These are phyloP conservation scores for Metschnikowia chrysomelidarum DNA, from an alignment of 805 yeast genomes.

Conservation along the genomic window DNA sequence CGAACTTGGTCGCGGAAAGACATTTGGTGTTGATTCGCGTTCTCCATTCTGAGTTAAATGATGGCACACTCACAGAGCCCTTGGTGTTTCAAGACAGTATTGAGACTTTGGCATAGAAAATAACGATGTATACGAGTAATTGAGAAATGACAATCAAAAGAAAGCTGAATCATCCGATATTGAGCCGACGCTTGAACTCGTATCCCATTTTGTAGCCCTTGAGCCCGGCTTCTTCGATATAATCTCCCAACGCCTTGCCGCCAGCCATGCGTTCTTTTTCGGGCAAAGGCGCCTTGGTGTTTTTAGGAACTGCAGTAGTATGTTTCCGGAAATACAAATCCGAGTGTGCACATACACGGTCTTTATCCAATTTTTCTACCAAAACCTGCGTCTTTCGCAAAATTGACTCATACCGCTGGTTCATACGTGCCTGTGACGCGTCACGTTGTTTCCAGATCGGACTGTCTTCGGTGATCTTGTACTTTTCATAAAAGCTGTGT, in stretches of 20 bases:
- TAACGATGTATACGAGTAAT: too few relatives aligned
- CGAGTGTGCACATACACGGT: slow-evolving; percentile 32
- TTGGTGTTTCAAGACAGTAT: too few relatives aligned
- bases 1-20: too few relatives aligned
- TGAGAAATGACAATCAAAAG: background rate
- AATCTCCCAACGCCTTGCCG: slow-evolving; percentile 33
- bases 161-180: slow-evolving; percentile 8
- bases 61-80: too few relatives aligned
- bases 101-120: too few relatives aligned
- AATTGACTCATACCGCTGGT: slow-evolving; percentile 16
- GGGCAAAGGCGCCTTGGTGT: too few relatives aligned
- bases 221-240: slow-evolving; percentile 25
- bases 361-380: slow-evolving; percentile 16
- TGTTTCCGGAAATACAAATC: slow-evolving; percentile 24
- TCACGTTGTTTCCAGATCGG: slow-evolving; percentile 14
- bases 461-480: slow-evolving; percentile 12
- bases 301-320: background rate
- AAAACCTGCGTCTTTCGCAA: slow-evolving; percentile 15
- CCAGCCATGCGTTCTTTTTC: slow-evolving; percentile 26
- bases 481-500: slow-evolving; percentile 15
- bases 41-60: too few relatives aligned
- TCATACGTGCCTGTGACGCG: slow-evolving; percentile 17
- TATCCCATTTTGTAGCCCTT: slow-evolving; percentile 28
- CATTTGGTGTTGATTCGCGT: too few relatives aligned
- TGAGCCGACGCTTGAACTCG: slow-evolving; percentile 25